phyloP scores from a whole-genome alignment of 768 basidiomycete genomes.

The Suillus placidus region DNA sequence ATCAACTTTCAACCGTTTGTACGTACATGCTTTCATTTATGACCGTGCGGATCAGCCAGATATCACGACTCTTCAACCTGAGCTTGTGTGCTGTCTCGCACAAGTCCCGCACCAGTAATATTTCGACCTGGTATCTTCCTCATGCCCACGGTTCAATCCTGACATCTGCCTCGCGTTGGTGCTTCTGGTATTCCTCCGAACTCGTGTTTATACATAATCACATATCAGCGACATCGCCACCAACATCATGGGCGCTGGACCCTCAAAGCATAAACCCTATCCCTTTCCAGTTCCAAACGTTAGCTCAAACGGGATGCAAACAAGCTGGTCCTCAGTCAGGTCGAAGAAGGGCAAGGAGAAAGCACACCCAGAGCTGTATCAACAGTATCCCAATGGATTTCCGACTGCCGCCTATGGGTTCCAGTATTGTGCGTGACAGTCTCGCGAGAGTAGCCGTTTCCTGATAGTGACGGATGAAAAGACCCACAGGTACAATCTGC shows the following conservation, averaged over 20 bases:
- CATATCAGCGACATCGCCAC: conserved; percentile 2
- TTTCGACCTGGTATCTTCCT: not conserved
- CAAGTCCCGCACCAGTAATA: not conserved
- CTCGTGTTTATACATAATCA: conserved; percentile 9
- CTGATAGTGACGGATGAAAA: conserved; percentile 19
- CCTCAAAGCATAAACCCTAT: conserved; percentile 25
- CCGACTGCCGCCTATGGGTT: conserved; percentile 17
- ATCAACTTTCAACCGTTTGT: not conserved
- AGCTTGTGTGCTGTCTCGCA: not conserved
- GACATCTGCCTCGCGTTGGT: not conserved
- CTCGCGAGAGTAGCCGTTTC: conserved; percentile 5
- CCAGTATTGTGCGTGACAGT: conserved; percentile 28
- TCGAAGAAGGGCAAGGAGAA: conserved; percentile 23
- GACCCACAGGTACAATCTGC: conserved; percentile 27
- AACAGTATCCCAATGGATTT: conserved; percentile 18
- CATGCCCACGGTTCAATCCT: not conserved
- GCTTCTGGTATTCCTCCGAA: not conserved
- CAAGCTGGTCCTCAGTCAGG: conserved; percentile 25
- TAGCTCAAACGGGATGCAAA: conserved; percentile 13
- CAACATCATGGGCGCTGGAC: conserved; percentile 25
- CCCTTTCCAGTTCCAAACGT: conserved; percentile 21
- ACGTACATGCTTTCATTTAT: not conserved
- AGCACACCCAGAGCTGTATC: conserved; percentile 20
- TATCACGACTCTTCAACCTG: not conserved
- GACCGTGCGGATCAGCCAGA: not conserved